Evolutionary conservation across 2,329 filamentous ascomycete genomes (phyloP).

Genomic region (Colletotrichum higginsianum): DNA sequence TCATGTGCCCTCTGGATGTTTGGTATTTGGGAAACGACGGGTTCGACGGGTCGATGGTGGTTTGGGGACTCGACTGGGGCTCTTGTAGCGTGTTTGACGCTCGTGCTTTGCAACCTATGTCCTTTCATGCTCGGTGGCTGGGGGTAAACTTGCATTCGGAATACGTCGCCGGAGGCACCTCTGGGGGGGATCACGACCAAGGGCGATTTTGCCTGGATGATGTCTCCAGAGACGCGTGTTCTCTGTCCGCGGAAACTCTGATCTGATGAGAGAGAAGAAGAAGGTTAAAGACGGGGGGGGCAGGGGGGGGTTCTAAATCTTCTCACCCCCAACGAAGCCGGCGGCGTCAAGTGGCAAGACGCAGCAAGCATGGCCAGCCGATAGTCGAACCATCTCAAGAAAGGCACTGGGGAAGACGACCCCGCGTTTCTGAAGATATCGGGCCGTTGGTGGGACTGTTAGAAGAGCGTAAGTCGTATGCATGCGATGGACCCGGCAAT

Average conservation of each 20-base stretch:
- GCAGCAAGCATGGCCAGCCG: background rate
- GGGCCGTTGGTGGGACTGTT: conserved; percentile 30
- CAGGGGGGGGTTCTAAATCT: background rate
- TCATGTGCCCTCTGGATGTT: background rate
- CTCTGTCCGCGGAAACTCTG: background rate
- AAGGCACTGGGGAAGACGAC: conserved; percentile 2
- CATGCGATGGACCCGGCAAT: background rate
- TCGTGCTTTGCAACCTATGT: background rate
- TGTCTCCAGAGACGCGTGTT: no score
- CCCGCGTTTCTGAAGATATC: conserved; percentile 25
- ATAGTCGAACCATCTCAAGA: background rate
- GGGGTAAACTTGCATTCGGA: background rate
- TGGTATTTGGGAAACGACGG: background rate
- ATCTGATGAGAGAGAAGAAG: background rate
- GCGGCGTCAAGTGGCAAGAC: background rate
- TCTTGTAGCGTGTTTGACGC: background rate
- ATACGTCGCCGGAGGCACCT: background rate
- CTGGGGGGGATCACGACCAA: background rate
- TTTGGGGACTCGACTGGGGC: background rate
- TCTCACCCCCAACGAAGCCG: background rate
- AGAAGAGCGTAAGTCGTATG: background rate
- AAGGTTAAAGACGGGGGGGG: no score
- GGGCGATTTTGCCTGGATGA: background rate
- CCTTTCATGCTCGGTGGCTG: background rate
- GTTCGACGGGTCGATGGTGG: background rate